Base-by-base conservation (phyloP, 768 basidiomycete species). In the Podaxis sp. region DNA sequence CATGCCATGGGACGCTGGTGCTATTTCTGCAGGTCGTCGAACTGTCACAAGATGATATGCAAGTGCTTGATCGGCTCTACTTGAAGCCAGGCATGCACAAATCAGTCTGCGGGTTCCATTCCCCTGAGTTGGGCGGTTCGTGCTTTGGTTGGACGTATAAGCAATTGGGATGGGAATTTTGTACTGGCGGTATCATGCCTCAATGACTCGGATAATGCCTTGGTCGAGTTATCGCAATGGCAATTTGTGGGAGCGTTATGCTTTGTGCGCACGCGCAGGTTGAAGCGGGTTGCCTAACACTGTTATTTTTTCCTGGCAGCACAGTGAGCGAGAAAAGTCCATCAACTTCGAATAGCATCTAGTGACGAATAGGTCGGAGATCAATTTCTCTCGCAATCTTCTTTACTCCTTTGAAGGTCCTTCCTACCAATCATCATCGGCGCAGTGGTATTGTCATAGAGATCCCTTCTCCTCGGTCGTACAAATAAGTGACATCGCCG, bases 81-180 rank as follows among this genome's bases (percentile, higher is more conserved):
- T 64, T 65, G 63, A 67, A 76, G 47, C 70, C 74, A 5, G 74
- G 73, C 2, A 74, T 77, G 79, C 79, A 81, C 65, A 67, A 68
- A 22, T 75, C 75, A 11, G 69, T 75, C 25, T 75, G 70, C 37
- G 70, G 71, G 1, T 75, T 74, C 43, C 73, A 76, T 64, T 71
- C 71, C 7, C 41, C 64, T 24, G 71, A 67, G 15, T 60, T 68
- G 12, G 74, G 71, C 6, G 71, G 73, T 17, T 72, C 70, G 15
- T 71, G 71, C 52, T 75, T 76, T 63, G 76, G 76, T 6, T 77
- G 77, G 76, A 73, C 75, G 9, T 75, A 76, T 51, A 71, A 75
- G 19, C 70, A 71, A 59, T 67, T 78, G 7, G 77, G 77, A 1
- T 78, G 77, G 77, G 63, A 70, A 60, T 74, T 77, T 71, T 53